phyloP scores from a whole-genome alignment of 78 protist species.

The Monocercomonoides exilis region DNA sequence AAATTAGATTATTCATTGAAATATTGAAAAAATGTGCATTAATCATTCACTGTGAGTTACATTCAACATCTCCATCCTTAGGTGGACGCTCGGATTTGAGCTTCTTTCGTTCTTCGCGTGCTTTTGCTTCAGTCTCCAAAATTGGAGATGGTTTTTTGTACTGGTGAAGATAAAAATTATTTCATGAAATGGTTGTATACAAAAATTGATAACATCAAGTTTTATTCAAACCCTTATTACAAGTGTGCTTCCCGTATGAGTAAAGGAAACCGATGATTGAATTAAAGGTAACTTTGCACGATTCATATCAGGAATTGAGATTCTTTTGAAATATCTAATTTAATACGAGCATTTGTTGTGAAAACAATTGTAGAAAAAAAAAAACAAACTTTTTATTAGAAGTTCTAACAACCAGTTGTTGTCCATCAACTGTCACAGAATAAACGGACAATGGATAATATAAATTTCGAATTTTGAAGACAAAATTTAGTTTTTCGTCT shows the following conservation, averaged over 20 bases:
- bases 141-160: background rate
- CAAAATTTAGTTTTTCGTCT: constrained; percentile 11
- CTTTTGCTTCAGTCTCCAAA: background rate
- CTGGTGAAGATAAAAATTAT: background rate
- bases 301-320: constrained; percentile 18
- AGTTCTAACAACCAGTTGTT: constrained; percentile 10
- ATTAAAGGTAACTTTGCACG: background rate
- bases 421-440: constrained; percentile 10
- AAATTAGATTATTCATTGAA: no score
- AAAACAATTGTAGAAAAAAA: background rate
- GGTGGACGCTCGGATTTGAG: background rate
- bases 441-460: constrained; percentile 10
- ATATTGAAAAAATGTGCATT: no score
- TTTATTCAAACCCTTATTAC: background rate
- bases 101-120: background rate
- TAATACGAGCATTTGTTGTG: background rate
- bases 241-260: background rate
- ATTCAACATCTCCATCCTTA: background rate
- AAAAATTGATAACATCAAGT: background rate
- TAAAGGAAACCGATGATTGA: background rate
- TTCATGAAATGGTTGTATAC: no score
- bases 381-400: constrained; percentile 5
- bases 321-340: constrained; percentile 15
- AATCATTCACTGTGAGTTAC: background rate
- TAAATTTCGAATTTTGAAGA: constrained; percentile 13